A percentile compares a stretch with the other conserved stretches of the same genome.
Conservation (phyloP, 352 stramenopile species). For the Phytophthora constricta region DNA sequence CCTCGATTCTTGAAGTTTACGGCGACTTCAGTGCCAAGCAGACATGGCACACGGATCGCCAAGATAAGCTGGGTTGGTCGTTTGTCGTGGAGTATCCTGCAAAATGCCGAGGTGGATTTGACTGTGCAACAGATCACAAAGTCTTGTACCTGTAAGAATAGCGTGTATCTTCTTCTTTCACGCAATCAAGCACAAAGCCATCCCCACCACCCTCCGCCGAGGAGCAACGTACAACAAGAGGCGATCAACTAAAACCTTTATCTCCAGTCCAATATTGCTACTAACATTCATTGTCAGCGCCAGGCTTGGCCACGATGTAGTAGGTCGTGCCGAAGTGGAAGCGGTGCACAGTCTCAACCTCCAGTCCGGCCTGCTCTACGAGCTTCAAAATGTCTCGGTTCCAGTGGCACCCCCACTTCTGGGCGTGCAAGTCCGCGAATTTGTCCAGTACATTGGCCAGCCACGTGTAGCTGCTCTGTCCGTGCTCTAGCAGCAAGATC, state of each 20-base stretch:
- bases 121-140: not conserved
- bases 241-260: no score
- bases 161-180: no score
- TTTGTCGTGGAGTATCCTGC: no score
- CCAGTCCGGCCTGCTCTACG: conserved; percentile 81
- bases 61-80: no score
- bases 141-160: conserved; percentile 8
- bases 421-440: conserved; percentile 90
- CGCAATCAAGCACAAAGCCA: no score
- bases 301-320: conserved; percentile 80
- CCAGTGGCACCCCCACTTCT: conserved; percentile 97
- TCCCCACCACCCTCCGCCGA: no score
- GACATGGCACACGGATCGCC: no score
- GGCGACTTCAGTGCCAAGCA: no score
- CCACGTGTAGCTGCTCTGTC: conserved; percentile 89
- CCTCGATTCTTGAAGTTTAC: no score
- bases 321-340: conserved; percentile 98
- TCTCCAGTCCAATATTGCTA: no score
- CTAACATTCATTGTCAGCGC: not conserved
- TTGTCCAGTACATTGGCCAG: conserved; percentile 94
- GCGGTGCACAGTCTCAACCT: conserved; percentile 84
- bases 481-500: conserved; percentile 97
- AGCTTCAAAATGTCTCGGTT: conserved; percentile 95
- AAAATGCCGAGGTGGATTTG: no score
- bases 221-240: not conserved